Conservation (phyloP, 495 filamentous ascomycete genomes). For the Articulospora tetracladia region DNA sequence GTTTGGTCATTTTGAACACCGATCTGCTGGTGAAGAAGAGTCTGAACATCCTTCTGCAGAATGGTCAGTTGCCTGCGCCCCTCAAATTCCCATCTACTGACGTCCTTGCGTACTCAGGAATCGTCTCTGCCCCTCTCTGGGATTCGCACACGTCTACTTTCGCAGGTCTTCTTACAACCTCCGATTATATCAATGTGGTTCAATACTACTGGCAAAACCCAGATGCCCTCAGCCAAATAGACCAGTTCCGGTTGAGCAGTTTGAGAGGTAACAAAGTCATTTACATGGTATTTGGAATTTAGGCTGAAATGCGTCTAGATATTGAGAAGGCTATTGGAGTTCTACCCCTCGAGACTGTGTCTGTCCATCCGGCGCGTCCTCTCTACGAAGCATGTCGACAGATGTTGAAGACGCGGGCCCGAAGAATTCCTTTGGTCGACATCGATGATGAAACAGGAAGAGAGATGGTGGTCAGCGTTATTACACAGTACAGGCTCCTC, state of each 20-base stretch:
- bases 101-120: slow-evolving; percentile 52
- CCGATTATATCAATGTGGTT: slow-evolving; percentile 98
- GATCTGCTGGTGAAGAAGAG: slow-evolving; percentile 95
- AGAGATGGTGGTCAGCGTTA: slow-evolving; percentile 90
- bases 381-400: slow-evolving; percentile 93
- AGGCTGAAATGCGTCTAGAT: slow-evolving; percentile 48
- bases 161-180: slow-evolving; percentile 89
- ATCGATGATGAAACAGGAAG: slow-evolving; percentile 91
- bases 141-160: slow-evolving; percentile 93
- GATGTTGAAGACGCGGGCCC: slow-evolving; percentile 89
- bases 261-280: slow-evolving; percentile 64
- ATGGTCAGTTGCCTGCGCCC: slow-evolving; percentile 56
- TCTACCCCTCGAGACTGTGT: slow-evolving; percentile 88
- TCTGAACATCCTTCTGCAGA: slow-evolving; percentile 92
- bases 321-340: slow-evolving; percentile 93
- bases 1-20: slow-evolving; percentile 93
- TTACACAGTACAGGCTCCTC: slow-evolving; percentile 96
- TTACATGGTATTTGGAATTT: not conserved
- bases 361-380: slow-evolving; percentile 82
- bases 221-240: slow-evolving; percentile 79
- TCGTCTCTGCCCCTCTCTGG: slow-evolving; percentile 97
- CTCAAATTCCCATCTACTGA: slow-evolving; percentile 3
- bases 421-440: slow-evolving; percentile 92
- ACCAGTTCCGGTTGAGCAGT: slow-evolving; percentile 91
- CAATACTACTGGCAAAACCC: slow-evolving; percentile 99